Base-by-base conservation (phyloP, 129 eudicot genomes). In the Artemisia tridentata region DNA sequence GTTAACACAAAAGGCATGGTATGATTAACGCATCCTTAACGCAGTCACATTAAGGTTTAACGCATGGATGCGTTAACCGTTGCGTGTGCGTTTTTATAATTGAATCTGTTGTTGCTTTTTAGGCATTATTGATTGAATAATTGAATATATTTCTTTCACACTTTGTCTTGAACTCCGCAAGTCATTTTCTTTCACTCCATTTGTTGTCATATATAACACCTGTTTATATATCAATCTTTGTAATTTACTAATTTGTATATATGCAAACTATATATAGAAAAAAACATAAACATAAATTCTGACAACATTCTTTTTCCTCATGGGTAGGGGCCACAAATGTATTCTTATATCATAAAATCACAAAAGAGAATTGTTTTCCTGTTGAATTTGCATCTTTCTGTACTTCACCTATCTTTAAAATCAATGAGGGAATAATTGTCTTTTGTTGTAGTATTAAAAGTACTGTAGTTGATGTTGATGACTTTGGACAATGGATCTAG, bases 391-490 rank as follows among this genome's bases (percentile, higher is more conserved):
- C 62, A 78, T 71, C 72, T 78, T 63, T 71, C 16, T 71, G 77
- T 78, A 54, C 77, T 64, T 54, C 19, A 27, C 41, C 43, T 47
- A 23, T 72, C 18, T 53, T 72, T 48, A 29, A 41, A 66, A 63
- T 71, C 72, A 78, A 64, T 54, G 25, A 66, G 50, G 61, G 71
- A 79, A 79, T 79, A 79, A 67, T 79, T 73, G 79, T 73, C 49
- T 56, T 66, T 78, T 29, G 55, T 69, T 69, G 65, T 63, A 58
- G 65, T 63, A 58, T 70, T 77, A 69, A 60, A 47, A n/a, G n/a
- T n/a, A n/a, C n/a, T n/a, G 41, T 29, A 8, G 15, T 10, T 43
- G 69, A 69, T 77, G 12, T 3, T 60, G 48, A 77, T 77, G 60
- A 75, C 68, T 23, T 53, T 71, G 61, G 58, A 64, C 68, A 14